phyloP scores from a whole-genome alignment of 2,329 filamentous ascomycete species.

The Metarhizium album region DNA sequence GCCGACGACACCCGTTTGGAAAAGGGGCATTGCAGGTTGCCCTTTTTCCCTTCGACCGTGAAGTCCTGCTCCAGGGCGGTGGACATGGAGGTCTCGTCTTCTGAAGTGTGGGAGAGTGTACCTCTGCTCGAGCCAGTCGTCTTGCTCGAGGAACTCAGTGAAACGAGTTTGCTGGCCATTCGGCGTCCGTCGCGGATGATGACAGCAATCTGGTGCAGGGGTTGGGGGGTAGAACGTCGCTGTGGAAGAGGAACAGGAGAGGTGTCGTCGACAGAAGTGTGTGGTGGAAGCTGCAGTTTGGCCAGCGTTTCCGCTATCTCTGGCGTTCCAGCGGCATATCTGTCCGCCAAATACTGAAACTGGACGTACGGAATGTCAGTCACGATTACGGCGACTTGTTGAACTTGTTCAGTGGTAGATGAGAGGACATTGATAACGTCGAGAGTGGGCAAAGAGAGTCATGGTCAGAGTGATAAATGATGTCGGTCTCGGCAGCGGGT shows the following conservation, averaged over 20 bases:
- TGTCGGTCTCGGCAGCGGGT: constrained; percentile 47
- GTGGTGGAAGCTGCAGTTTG: constrained; percentile 54
- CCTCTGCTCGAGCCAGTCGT: constrained; percentile 39
- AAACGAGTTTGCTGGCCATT: constrained; percentile 42
- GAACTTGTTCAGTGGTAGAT: background rate
- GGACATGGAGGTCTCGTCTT: constrained; percentile 45
- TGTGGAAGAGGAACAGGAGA: constrained; percentile 44
- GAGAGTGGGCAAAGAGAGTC: constrained; percentile 13
- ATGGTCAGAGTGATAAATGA: constrained; percentile 22
- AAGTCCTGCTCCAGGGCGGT: constrained; percentile 78
- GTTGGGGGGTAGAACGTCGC: constrained; percentile 31
- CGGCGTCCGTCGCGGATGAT: constrained; percentile 54
- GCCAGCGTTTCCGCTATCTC: constrained; percentile 57
- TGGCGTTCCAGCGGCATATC: constrained; percentile 53
- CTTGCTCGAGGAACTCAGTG: constrained; percentile 39
- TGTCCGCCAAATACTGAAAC: constrained; percentile 57
- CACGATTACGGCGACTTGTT: background rate
- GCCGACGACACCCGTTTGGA: constrained; percentile 32
- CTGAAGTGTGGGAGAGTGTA: constrained; percentile 32
- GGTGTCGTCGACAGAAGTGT: constrained; percentile 35
- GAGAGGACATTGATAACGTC: constrained; percentile 7
- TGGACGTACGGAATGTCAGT: constrained; percentile 23
- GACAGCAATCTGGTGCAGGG: constrained; percentile 46
- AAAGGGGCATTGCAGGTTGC: constrained; percentile 74
- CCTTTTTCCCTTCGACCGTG: constrained; percentile 72